Base-by-base conservation (phyloP, 139 green algal species). In the Tetraselmis chui region DNA sequence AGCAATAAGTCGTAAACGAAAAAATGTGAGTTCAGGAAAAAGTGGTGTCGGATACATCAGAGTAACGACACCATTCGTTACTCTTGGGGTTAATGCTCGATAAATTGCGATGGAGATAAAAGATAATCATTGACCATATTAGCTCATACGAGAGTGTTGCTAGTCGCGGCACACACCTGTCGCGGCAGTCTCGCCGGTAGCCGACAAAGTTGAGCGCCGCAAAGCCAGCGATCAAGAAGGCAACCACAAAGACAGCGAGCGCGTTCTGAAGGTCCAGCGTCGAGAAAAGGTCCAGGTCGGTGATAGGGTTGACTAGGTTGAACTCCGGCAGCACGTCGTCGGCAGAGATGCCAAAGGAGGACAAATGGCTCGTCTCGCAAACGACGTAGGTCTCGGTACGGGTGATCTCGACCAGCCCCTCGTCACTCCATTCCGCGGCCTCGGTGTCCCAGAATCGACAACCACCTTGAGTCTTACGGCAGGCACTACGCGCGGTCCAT, bases 241-340 rank as follows among this genome's bases (percentile, higher is more conserved):
- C 84, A 22, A 87, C 27, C 2, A 87, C 80, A 58, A 83, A 84
- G 31, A 87, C 29, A 5, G 80, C 84, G 23, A 84, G 24, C n/a
- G 80, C 80, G 59, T 84, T 87, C 29, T 82, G 23, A 25, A 84
- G 84, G n/a, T 75, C 79, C 25, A 87, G 76, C 22, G 81, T 59
- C 2, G 84, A 76, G 84, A 87, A 84, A 23, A 84, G 80, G 45
- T 84, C 80, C 30, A 76, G 28, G 23, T 82, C 59, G 28, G n/a
- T 29, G 59, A 86, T 81, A 26, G 84, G 84, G 32, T 84, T 76
- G 26, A 82, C 76, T 1, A 84, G 27, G 84, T 87, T 87, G 84
- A 87, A 84, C 58, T 77, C 28, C 2, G 84, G 84, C 2, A 84
- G 5, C 1, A 82, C n/a, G 84, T 87, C 84, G 27, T 87, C 84